A percentile compares a stretch with the other conserved stretches of the same genome.
phyloP scores from a whole-genome alignment of 1,139 yeast species.

The Yamadazyma dendronema region DNA sequence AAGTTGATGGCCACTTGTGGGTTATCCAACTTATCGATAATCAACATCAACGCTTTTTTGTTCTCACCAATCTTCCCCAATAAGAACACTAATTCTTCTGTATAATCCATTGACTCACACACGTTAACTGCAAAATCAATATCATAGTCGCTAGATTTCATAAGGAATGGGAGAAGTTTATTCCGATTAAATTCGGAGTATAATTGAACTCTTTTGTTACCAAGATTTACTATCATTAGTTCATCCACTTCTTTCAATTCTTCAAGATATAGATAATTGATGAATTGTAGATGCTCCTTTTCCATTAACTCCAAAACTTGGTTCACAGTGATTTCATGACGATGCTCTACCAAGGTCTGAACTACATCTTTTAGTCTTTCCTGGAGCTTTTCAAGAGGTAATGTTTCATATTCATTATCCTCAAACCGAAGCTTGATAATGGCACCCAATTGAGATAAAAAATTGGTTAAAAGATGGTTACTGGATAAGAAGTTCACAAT shows the following conservation, averaged over 20 bases:
- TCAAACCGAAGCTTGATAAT: slow-evolving; percentile 49
- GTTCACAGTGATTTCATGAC: slow-evolving; percentile 62
- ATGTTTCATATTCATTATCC: slow-evolving; percentile 25
- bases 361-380: slow-evolving; percentile 45
- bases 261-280: slow-evolving; percentile 63
- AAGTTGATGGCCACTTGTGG: slow-evolving; percentile 80
- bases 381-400: slow-evolving; percentile 45
- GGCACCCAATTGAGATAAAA: slow-evolving; percentile 49
- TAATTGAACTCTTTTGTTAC: slow-evolving; percentile 62
- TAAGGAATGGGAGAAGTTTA: slow-evolving; percentile 51
- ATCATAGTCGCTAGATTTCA: slow-evolving; percentile 54
- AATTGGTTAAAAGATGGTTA: slow-evolving; percentile 58
- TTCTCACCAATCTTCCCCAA: slow-evolving; percentile 84
- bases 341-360: slow-evolving; percentile 56
- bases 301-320: slow-evolving; percentile 49
- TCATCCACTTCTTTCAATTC: slow-evolving; percentile 54
- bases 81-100: slow-evolving; percentile 75
- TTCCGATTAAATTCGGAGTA: slow-evolving; percentile 60
- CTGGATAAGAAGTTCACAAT: slow-evolving; percentile 56
- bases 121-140: slow-evolving; percentile 64
- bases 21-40: slow-evolving; percentile 73
- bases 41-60: slow-evolving; percentile 69
- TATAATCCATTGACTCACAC: slow-evolving; percentile 53
- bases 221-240: slow-evolving; percentile 52
- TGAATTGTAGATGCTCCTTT: slow-evolving; percentile 42